Percentiles rank a stretch among this genome's conserved stretches.
phyloP scores from a whole-genome alignment of 2,329 filamentous ascomycete genomes.

The Pseudogymnoascus sp. region DNA sequence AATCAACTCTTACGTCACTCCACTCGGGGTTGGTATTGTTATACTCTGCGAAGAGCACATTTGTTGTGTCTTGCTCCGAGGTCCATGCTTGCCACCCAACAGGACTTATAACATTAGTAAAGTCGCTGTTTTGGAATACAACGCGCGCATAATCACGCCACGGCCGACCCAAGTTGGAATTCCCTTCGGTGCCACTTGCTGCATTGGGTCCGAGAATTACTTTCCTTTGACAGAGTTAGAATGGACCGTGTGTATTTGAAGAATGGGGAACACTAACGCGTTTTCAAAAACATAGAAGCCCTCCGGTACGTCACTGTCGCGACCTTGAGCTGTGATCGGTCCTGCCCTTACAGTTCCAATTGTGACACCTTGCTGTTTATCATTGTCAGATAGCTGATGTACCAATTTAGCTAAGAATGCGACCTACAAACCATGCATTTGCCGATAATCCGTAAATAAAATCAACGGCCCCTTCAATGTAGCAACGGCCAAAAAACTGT shows the following conservation, averaged over 20 bases:
- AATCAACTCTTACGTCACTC: background rate
- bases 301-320: constrained; percentile 34
- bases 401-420: background rate
- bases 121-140: constrained; percentile 38
- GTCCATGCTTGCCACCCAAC: constrained; percentile 43
- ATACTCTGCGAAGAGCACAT: constrained; percentile 17
- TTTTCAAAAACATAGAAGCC: constrained; percentile 19
- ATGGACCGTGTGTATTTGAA: background rate
- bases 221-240: background rate
- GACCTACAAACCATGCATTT: constrained; percentile 36
- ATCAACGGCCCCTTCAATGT: constrained; percentile 48
- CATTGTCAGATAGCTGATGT: background rate
- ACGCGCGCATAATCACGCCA: constrained; percentile 41
- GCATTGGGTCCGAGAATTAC: constrained; percentile 13
- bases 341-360: constrained; percentile 36
- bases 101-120: constrained; percentile 41
- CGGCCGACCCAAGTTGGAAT: constrained; percentile 41
- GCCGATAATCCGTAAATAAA: constrained; percentile 45
- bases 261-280: background rate
- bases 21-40: constrained; percentile 15
- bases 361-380: constrained; percentile 30
- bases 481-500: constrained; percentile 45
- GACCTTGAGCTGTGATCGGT: constrained; percentile 37
- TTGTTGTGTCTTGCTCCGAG: constrained; percentile 12
- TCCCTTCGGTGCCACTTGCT: constrained; percentile 24